These are phyloP conservation scores for Zarea fungicola DNA, from an alignment of 2,329 filamentous ascomycete genomes.

Conservation along the genomic window DNA sequence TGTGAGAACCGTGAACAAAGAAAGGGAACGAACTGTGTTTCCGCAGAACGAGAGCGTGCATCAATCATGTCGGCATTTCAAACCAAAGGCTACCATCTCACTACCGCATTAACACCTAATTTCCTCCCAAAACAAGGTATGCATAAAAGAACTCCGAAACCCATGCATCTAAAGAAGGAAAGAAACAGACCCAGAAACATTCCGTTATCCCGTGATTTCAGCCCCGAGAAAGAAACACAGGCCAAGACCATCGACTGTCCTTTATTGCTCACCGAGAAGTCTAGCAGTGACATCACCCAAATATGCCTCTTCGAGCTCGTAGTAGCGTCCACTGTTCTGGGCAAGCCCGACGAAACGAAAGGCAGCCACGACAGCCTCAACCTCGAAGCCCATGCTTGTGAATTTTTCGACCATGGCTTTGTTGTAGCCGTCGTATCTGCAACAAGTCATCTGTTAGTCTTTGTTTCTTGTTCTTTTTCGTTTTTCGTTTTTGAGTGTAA, in stretches of 20 bases:
- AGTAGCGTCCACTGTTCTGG: constrained; percentile 69
- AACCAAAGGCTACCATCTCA: not conserved
- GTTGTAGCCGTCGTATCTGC: constrained; percentile 82
- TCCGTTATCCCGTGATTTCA: too few species aligned
- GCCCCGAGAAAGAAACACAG: not conserved
- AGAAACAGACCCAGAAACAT: too few species aligned
- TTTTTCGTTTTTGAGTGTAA: too few species aligned
- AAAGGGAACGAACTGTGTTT: too few species aligned
- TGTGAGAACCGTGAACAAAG: too few species aligned
- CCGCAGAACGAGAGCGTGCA: too few species aligned
- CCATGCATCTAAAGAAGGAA: not conserved
- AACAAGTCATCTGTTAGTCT: too few species aligned
- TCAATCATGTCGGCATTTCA: too few species aligned
- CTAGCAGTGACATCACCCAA: constrained; percentile 86
- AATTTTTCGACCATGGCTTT: constrained; percentile 78
- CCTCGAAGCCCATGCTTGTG: constrained; percentile 83
- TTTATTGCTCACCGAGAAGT: constrained; percentile 69
- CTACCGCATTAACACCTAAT: not conserved
- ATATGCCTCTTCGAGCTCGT: constrained; percentile 82
- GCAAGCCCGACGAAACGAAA: constrained; percentile 81
- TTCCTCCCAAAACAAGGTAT: constrained; percentile 6
- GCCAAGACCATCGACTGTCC: constrained; percentile 10
- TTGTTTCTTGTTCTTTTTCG: constrained; percentile 1
- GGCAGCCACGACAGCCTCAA: constrained; percentile 78
- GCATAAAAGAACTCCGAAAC: not conserved